Evolutionary conservation across 345 rosid species (phyloP), one percentile per base, ranked within the genome.

Genomic region (Salix viminalis): DNA sequence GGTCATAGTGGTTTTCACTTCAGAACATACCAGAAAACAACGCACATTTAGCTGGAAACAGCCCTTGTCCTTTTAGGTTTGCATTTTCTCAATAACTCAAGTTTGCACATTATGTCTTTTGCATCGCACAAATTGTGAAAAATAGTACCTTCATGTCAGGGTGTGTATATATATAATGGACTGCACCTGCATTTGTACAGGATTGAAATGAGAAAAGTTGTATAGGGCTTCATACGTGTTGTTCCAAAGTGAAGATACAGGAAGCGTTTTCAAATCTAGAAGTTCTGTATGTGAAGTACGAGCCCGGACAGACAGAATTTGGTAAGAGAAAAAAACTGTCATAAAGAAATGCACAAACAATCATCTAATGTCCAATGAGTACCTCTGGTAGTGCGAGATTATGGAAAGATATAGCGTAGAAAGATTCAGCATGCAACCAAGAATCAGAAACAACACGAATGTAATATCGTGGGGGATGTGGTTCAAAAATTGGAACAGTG

Each of bases 391-490:
- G 86, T 21, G 88, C 82, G 76, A 95, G 88, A 74, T 93, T 95
- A 78, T 91, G 94, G 84, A 95, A 95, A 32, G 97, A 90, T 76
- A 95, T 90, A 70, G 97, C 89, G 88, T 87, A 93, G 84, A 91
- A 91, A 78, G 97, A 87, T 86, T 95, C 99, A 34, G 99, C 90
- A 68, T 89, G 91, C 90, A 95, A 86, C 99, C 99, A 95, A 72
- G 99, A 91, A 89, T 95, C 99, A 77, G 97, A 95, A 67, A 95
- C 90, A 70, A 97, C 99, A 79, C 90, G 96, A 81, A 95, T 90
- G 83, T 87, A 95, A 86, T 93, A 95, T 77, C 93, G 97, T 1
- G 97, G 96, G 36, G 99, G 99, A 79, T 95, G 99, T 61, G 99
- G 99, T 84, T 93, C 97, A 85, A 95, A 95, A 79, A 95, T 91